Evolutionary conservation across 345 rosid species (phyloP), one percentile per base, ranked within the genome.

Genomic region (Citrus australasica): DNA sequence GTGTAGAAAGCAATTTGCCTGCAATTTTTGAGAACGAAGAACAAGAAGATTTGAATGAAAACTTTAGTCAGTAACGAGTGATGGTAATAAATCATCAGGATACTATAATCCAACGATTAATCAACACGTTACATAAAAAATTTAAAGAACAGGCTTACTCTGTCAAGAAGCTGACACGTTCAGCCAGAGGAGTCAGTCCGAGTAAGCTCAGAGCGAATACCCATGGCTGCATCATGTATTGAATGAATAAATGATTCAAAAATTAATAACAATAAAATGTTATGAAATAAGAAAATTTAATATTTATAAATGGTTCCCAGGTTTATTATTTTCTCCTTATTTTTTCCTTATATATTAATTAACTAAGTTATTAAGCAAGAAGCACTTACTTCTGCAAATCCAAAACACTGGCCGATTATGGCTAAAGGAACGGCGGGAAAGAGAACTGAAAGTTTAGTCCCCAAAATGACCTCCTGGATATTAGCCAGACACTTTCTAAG

Each of bases 121-220:
- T 4, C 7, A 35, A 33, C 11, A 73, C 4, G 9, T 1, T 32
- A 19, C 7, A 5, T 7, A 21, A 42, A 21, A 46, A 46, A 46
- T 11, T 11, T 14, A 24, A 4, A 69, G 38, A 62, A 10, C 10
- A 13, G 28, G 4, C 94, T 90, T 91, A 95, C 99, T 92, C 99
- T 4, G 99, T 95, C 76, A 93, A 82, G 81, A 93, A 95, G 89
- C 99, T 92, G 84, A 95, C 89, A 65, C 99, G 90, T 78, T 95
- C 98, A 2, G 98, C 99, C 10, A 95, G 89, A 60, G 98, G 96
- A 37, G 91, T 87, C 35, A 92, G 85, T 48, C 97, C 99, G 10
- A 90, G 90, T 79, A 95, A 85, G 87, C 98, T 93, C 82, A 95
- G 80, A 55, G 84, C 97, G 81, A 95, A 95, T n/a, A 95, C 67